These are phyloP conservation scores for Emergomyces orientalis DNA, from an alignment of 2,329 filamentous ascomycete species.

Conservation along the genomic window DNA sequence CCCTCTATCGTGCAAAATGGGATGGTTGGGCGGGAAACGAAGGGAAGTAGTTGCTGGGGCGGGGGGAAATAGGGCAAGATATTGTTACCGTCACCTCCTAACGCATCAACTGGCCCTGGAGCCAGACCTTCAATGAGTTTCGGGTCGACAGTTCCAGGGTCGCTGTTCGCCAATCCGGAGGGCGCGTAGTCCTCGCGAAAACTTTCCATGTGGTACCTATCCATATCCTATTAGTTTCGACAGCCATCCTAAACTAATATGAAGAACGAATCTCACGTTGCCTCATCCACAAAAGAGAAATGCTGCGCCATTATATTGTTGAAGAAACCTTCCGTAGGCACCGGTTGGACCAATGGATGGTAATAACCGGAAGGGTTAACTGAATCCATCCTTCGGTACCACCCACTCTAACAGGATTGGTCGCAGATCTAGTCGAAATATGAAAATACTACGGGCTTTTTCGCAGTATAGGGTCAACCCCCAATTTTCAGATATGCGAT, in stretches of 20 bases:
- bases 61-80: background rate
- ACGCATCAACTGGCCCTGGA: background rate
- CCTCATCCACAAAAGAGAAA: background rate
- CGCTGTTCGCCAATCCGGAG: background rate
- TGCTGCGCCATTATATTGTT: background rate
- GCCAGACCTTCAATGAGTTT: background rate
- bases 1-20: background rate
- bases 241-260: background rate
- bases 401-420: background rate
- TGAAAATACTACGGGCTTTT: background rate
- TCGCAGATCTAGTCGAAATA: background rate
- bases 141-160: background rate
- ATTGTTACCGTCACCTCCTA: background rate
- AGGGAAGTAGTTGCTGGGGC: background rate
- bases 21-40: conserved; percentile 5
- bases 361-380: background rate
- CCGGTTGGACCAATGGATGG: background rate
- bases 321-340: background rate
- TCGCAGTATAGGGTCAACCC: background rate
- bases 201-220: background rate
- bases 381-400: background rate
- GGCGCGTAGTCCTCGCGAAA: background rate
- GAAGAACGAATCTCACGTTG: background rate
- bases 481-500: background rate
- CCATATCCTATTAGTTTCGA: background rate